Conservation (phyloP, 495 filamentous ascomycete genomes). For the Acidiella bohemica region DNA sequence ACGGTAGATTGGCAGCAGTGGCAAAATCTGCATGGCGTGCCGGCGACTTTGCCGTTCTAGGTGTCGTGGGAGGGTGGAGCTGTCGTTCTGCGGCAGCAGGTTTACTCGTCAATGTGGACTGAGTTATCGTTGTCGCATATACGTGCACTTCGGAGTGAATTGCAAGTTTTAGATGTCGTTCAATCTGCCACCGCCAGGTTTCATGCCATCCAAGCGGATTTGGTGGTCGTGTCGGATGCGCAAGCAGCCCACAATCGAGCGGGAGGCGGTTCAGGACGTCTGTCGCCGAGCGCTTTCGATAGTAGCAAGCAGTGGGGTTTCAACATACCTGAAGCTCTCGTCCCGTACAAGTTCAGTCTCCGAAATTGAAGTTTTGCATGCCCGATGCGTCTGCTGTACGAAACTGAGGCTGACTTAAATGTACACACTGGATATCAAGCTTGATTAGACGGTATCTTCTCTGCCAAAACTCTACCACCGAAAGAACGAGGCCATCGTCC, state of each 20-base stretch:
- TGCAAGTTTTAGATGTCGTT: constrained; percentile 1
- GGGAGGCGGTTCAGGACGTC: background rate
- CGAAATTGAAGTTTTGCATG: constrained; percentile 1
- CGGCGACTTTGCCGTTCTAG: constrained; percentile 1
- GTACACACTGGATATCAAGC: background rate
- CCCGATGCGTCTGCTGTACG: constrained; percentile 1
- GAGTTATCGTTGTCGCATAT: background rate
- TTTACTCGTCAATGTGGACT: constrained; percentile 2
- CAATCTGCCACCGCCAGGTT: background rate
- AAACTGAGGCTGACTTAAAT: background rate
- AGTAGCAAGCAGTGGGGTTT: background rate
- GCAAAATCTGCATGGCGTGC: background rate
- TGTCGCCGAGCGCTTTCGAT: background rate
- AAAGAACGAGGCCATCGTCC: constrained; percentile 6
- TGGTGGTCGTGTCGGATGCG: background rate
- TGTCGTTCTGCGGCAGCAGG: constrained; percentile 1
- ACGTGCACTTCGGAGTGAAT: constrained; percentile 2
- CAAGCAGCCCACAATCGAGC: background rate
- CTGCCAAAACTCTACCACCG: constrained; percentile 1
- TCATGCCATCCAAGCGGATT: background rate
- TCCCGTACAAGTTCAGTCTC: background rate
- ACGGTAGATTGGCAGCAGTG: constrained; percentile 1
- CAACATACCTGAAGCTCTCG: constrained; percentile 1
- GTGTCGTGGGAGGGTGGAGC: constrained; percentile 1
- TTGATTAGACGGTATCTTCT: background rate